phyloP scores from a whole-genome alignment of 352 stramenopile genomes.

The Pythium aristosporum region DNA sequence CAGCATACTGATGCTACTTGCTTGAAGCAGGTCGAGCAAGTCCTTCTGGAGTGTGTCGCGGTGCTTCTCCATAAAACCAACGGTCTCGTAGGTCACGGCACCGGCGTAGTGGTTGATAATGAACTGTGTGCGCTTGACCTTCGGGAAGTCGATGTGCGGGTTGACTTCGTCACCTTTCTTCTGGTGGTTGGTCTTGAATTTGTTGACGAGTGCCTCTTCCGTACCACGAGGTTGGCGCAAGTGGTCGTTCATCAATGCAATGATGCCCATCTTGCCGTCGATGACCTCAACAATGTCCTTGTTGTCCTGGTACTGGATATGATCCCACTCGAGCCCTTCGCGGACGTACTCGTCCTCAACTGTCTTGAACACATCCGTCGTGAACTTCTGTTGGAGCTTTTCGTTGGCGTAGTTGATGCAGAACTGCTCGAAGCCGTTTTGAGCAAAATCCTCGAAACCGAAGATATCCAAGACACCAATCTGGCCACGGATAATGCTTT shows the following conservation, averaged over 20 bases:
- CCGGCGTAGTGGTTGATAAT: constrained; percentile 96
- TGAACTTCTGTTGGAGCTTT: constrained; percentile 91
- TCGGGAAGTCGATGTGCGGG: constrained; percentile 82
- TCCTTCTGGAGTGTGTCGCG: constrained; percentile 95
- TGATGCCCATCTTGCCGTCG: constrained; percentile 89
- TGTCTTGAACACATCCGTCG: constrained; percentile 96
- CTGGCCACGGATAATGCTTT: constrained; percentile 64
- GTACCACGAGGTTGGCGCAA: constrained; percentile 82
- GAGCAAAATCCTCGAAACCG: constrained; percentile 97
- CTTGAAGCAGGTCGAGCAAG: constrained; percentile 87
- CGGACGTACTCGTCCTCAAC: constrained; percentile 98
- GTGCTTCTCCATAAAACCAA: constrained; percentile 97
- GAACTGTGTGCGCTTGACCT: constrained; percentile 91
- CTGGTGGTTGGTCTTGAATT: constrained; percentile 82
- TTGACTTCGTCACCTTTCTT: constrained; percentile 70
- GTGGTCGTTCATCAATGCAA: constrained; percentile 88
- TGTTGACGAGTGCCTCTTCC: constrained; percentile 88
- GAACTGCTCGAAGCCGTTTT: constrained; percentile 93
- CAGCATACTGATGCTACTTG: constrained; percentile 64
- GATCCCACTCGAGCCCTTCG: constrained; percentile 97
- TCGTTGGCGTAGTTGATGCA: constrained; percentile 94
- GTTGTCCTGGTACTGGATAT: constrained; percentile 99
- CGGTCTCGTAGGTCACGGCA: constrained; percentile 92
- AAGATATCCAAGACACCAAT: constrained; percentile 99
- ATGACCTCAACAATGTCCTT: constrained; percentile 97